Conservation (phyloP, 371 early-diverging fungal species). For the Mucor racemosus region DNA sequence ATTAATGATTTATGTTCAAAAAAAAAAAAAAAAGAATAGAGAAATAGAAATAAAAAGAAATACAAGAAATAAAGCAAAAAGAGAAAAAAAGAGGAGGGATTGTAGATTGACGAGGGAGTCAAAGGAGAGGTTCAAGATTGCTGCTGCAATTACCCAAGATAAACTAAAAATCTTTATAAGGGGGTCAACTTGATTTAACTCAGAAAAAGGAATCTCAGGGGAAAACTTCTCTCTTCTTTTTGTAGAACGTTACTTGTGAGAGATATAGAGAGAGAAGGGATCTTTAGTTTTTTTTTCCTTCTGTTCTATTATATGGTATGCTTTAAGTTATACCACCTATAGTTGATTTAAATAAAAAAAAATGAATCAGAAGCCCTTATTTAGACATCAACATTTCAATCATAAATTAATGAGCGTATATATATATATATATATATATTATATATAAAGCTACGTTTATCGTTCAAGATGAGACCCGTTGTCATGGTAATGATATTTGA, state of each 20-base stretch:
- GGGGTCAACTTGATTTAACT: background rate
- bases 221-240: background rate
- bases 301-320: too few relatives aligned
- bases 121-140: conserved; percentile 2
- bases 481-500: background rate
- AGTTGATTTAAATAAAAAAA: too few relatives aligned
- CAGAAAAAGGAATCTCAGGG: conserved; percentile 8
- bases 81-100: background rate
- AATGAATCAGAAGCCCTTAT: too few relatives aligned
- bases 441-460: too few relatives aligned
- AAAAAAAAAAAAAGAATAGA: background rate
- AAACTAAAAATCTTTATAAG: background rate
- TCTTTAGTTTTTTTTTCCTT: background rate
- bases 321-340: too few relatives aligned
- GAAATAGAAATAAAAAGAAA: background rate
- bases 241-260: background rate
- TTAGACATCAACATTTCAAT: too few relatives aligned
- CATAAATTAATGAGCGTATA: too few relatives aligned
- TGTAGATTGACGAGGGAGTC: conserved; percentile 1
- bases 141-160: background rate
- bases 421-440: too few relatives aligned
- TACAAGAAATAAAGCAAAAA: background rate
- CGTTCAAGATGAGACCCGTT: too few relatives aligned
- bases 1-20: conserved; percentile 19
- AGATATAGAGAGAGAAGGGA: background rate